Evolutionary conservation across 306 rosid genomes (phyloP).

Genomic region (Sesbania bispinosa): DNA sequence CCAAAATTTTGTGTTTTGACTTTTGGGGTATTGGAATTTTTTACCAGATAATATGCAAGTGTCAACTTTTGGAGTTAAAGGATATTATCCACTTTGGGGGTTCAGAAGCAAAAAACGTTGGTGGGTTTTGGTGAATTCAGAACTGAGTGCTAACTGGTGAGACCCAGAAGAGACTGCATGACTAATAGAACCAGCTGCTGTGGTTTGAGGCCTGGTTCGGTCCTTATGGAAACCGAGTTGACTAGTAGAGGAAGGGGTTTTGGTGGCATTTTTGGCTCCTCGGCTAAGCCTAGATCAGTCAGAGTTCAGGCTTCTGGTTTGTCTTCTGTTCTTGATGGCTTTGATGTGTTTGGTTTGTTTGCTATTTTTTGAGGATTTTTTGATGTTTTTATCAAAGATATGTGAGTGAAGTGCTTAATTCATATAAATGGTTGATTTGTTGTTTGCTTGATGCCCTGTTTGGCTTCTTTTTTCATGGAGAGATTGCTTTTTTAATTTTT

Average conservation of each 20-base stretch:
- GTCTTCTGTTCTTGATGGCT: constrained; percentile 14
- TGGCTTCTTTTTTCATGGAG: not conserved
- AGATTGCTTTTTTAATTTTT: not conserved
- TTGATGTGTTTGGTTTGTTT: not conserved
- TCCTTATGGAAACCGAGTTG: constrained; percentile 54
- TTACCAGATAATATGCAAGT: constrained; percentile 48
- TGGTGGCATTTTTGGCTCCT: constrained; percentile 49
- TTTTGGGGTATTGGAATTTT: constrained; percentile 16
- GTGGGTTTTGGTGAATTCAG: constrained; percentile 30
- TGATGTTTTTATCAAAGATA: not conserved
- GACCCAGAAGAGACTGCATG: constrained; percentile 37
- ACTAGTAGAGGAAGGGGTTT: constrained; percentile 33
- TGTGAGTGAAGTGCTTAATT: not conserved
- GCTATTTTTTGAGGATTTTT: not conserved
- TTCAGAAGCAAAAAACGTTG: constrained; percentile 36
- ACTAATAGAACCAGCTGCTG: constrained; percentile 36
- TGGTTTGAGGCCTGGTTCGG: constrained; percentile 47
- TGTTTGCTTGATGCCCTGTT: not conserved
- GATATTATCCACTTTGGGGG: constrained; percentile 30
- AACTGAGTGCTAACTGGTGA: constrained; percentile 2
- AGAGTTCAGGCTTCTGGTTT: constrained; percentile 70
- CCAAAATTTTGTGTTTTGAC: constrained; percentile 22
- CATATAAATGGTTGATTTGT: not conserved
- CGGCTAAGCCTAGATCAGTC: constrained; percentile 51
- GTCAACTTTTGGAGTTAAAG: constrained; percentile 36